Conservation (phyloP, 2,329 filamentous ascomycete genomes). For the Stagonosporopsis vannaccii region DNA sequence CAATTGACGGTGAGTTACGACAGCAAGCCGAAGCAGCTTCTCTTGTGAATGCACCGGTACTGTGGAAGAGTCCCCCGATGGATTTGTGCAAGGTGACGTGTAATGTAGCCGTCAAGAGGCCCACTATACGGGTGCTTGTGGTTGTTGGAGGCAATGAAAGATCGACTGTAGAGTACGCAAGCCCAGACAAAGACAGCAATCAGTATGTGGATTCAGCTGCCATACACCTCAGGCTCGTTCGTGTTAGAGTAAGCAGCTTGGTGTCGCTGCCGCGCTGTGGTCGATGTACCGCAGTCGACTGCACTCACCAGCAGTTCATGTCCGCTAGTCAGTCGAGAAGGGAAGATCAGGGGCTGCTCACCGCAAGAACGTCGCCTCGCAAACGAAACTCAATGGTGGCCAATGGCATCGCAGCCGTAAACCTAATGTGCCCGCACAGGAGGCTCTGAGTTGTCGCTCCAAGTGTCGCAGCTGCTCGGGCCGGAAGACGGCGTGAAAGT, state of each 20-base stretch:
- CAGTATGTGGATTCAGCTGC: not conserved
- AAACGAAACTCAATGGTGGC: constrained; percentile 16
- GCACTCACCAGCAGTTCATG: constrained; percentile 34
- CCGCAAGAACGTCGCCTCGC: constrained; percentile 20
- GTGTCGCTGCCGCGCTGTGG: constrained; percentile 8
- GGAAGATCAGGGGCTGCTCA: constrained; percentile 35
- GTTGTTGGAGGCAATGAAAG: not conserved
- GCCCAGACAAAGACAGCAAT: too few relatives aligned
- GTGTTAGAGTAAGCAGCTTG: not conserved
- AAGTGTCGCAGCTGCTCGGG: constrained; percentile 29
- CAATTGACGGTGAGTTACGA: constrained; percentile 12
- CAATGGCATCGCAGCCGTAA: constrained; percentile 21
- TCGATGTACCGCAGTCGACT: constrained; percentile 19
- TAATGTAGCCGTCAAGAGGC: constrained; percentile 6
- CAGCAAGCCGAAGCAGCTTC: constrained; percentile 10
- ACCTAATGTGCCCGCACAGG: constrained; percentile 21
- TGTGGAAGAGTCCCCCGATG: not conserved
- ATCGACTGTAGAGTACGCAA: not conserved
- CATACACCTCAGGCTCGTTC: not conserved
- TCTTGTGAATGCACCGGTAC: constrained; percentile 9
- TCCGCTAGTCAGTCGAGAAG: constrained; percentile 16
- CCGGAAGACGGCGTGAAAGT: constrained; percentile 29
- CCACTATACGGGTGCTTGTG: constrained; percentile 3
- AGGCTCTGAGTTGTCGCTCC: constrained; percentile 15
- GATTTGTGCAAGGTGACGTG: constrained; percentile 22